Evolutionary conservation across 202 grass and related monocot species (phyloP).

Genomic region (Panicum hallii): DNA sequence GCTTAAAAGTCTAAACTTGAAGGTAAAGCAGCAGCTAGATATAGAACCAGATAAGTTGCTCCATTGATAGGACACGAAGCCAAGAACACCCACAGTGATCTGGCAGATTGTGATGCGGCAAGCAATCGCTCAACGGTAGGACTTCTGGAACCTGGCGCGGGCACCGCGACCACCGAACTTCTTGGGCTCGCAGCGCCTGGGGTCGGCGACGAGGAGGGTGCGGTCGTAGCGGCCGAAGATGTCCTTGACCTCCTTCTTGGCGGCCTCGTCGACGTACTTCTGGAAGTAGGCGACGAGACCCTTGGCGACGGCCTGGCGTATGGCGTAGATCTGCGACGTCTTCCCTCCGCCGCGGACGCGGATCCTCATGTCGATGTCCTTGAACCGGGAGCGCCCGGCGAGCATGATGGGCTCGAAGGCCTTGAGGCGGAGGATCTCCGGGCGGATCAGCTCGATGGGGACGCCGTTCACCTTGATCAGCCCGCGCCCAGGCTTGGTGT

Average conservation of each 20-base stretch:
- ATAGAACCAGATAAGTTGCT: background rate
- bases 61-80: background rate
- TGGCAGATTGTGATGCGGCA: background rate
- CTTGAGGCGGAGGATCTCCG: conserved; percentile 72
- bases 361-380: conserved; percentile 72
- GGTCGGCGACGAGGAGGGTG: conserved; percentile 73
- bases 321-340: conserved; percentile 74
- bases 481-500: conserved; percentile 75
- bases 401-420: conserved; percentile 73
- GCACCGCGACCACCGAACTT: conserved; percentile 77
- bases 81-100: background rate
- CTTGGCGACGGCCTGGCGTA: conserved; percentile 73
- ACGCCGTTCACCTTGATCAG: conserved; percentile 72
- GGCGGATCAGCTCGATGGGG: conserved; percentile 74
- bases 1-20: conserved; percentile 2
- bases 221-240: conserved; percentile 68
- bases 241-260: conserved; percentile 76
- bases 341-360: conserved; percentile 63
- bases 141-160: conserved; percentile 74
- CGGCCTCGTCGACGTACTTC: conserved; percentile 74
- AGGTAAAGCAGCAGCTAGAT: conserved; percentile 31
- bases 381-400: conserved; percentile 53
- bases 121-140: conserved; percentile 53
- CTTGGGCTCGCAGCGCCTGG: conserved; percentile 69
- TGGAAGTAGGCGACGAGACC: conserved; percentile 64